These are phyloP conservation scores for Scutellaria baicalensis DNA, from an alignment of 257 asterid genomes.

Conservation along the genomic window DNA sequence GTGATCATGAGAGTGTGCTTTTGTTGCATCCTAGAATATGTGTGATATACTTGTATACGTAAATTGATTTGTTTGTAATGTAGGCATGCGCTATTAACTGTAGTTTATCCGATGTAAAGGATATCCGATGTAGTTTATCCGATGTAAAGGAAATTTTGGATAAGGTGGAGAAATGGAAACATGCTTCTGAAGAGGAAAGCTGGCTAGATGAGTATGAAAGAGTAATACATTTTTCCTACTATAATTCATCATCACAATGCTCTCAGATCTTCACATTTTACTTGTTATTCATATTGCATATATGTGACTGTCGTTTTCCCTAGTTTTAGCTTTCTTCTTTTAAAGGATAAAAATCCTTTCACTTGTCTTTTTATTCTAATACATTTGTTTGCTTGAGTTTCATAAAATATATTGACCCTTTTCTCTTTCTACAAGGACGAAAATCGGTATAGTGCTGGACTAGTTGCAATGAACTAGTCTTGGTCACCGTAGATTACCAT, in stretches of 20 bases:
- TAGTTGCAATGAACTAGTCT: background rate
- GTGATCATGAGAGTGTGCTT: no score
- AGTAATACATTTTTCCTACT: slow-evolving; percentile 29
- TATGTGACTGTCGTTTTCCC: background rate
- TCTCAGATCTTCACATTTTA: background rate
- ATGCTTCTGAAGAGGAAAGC: slow-evolving; percentile 68
- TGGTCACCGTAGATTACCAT: background rate
- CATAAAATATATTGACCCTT: slow-evolving; percentile 4
- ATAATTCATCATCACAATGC: background rate
- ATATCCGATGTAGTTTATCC: no score
- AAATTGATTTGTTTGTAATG: no score
- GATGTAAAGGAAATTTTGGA: slow-evolving; percentile 79
- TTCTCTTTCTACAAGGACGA: slow-evolving; percentile 47
- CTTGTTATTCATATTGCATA: no score
- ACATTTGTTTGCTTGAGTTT: slow-evolving; percentile 1
- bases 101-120: no score
- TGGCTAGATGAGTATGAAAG: slow-evolving; percentile 90
- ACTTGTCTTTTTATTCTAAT: background rate
- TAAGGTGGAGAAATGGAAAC: slow-evolving; percentile 76
- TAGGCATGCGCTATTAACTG: no score
- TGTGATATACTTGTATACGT: no score
- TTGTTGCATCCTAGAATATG: no score
- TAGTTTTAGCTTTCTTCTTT: background rate
- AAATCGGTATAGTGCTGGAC: slow-evolving; percentile 71
- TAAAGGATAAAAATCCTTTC: background rate